phyloP scores from a whole-genome alignment of 176 grass and related monocot species.

The barley (Hordeum vulgare) region DNA sequence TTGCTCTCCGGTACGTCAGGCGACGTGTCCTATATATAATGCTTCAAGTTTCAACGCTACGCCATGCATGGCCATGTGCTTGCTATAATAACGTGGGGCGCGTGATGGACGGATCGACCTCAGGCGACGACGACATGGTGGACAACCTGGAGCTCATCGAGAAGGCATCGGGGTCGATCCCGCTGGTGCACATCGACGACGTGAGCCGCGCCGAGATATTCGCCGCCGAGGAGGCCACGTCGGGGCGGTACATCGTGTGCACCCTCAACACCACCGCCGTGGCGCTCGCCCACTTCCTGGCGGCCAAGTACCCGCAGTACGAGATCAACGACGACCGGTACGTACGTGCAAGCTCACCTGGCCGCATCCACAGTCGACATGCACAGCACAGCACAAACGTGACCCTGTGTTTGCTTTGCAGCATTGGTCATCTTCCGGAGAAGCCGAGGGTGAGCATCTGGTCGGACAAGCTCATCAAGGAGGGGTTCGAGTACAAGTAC shows the following conservation, averaged over 20 bases:
- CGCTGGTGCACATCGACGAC: slow-evolving; percentile 49
- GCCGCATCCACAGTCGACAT: too few species aligned
- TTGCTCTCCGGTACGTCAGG: slow-evolving; percentile 45
- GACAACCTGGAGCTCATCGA: slow-evolving; percentile 35
- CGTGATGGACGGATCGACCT: not conserved
- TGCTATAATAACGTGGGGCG: not conserved
- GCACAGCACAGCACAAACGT: not conserved
- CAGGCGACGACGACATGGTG: slow-evolving; percentile 33
- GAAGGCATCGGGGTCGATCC: slow-evolving; percentile 28
- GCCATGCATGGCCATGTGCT: not conserved
- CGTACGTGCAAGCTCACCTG: not conserved
- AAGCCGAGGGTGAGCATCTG: not conserved
- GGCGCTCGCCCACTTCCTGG: slow-evolving; percentile 36
- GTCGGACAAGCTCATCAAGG: not conserved
- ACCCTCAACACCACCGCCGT: slow-evolving; percentile 32
- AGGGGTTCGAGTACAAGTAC: slow-evolving; percentile 41
- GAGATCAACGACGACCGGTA: not conserved
- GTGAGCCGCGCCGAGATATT: slow-evolving; percentile 59
- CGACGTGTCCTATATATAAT: too few species aligned
- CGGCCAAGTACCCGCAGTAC: slow-evolving; percentile 46
- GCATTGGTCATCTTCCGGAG: not conserved
- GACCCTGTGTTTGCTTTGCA: not conserved
- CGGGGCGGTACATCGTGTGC: slow-evolving; percentile 47
- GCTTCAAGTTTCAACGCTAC: not conserved
- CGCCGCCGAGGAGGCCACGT: slow-evolving; percentile 35